phyloP scores from a whole-genome alignment of 768 basidiomycete genomes.

The Leccinum broughii region DNA sequence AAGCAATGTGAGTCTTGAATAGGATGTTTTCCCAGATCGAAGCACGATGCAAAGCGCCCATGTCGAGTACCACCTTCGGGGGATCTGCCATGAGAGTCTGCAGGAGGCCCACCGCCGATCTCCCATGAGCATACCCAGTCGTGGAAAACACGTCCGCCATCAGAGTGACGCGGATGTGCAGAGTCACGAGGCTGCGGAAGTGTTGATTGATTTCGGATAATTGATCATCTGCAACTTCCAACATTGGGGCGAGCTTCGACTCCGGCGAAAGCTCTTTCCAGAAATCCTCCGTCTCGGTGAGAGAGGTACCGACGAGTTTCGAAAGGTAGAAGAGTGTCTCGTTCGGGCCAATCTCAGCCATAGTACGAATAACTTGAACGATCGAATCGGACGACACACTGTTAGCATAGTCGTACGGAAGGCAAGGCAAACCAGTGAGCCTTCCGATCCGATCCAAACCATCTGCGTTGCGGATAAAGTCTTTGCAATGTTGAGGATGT shows the following conservation, averaged over 20 bases:
- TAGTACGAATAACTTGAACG: constrained; percentile 83
- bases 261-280: constrained; percentile 56
- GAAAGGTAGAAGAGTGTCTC: constrained; percentile 73
- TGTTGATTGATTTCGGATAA: constrained; percentile 52
- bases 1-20: constrained; percentile 59
- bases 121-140: constrained; percentile 77
- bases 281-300: constrained; percentile 68
- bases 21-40: constrained; percentile 87
- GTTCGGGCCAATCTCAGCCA: constrained; percentile 82
- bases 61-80: constrained; percentile 61
- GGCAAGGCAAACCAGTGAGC: constrained; percentile 79
- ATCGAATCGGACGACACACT: constrained; percentile 85
- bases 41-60: constrained; percentile 80
- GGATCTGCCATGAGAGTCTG: constrained; percentile 70
- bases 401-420: constrained; percentile 87
- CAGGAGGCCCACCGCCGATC: constrained; percentile 71
- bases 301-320: constrained; percentile 65
- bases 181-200: constrained; percentile 71
- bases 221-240: constrained; percentile 55
- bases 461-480: constrained; percentile 77
- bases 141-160: constrained; percentile 88
- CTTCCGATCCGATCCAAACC: constrained; percentile 73
- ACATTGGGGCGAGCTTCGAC: constrained; percentile 64
- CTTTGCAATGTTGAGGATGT: constrained; percentile 84
- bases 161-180: constrained; percentile 78